Conservation (phyloP, 805 yeast genomes). For the Wickerhamiella vanderwaltii region DNA sequence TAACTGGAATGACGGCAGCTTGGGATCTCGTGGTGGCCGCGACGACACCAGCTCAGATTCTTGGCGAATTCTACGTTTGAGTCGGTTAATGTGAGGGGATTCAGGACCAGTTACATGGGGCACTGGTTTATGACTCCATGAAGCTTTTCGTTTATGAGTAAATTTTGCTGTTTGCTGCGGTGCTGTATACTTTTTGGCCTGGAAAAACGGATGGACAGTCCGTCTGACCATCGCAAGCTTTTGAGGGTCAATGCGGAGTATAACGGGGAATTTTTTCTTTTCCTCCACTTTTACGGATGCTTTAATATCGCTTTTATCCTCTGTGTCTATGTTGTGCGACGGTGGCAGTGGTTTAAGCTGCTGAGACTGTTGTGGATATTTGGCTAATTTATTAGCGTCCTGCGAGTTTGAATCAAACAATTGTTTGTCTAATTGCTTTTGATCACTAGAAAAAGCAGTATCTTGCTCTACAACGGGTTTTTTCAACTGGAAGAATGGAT, state of each 20-base stretch:
- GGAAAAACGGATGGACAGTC: constrained; percentile 17
- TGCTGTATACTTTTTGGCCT: constrained; percentile 13
- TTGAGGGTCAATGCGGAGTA: background rate
- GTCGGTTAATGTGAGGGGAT: background rate
- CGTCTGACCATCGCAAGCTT: constrained; percentile 13
- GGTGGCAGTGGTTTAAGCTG: too few species aligned
- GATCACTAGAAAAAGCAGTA: too few species aligned
- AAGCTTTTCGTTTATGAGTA: too few species aligned
- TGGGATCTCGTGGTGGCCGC: too few species aligned
- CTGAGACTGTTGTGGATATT: too few species aligned
- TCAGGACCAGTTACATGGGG: background rate
- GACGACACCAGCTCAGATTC: background rate
- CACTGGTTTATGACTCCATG: too few species aligned
- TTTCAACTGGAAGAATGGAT: constrained; percentile 17
- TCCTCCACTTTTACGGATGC: too few species aligned
- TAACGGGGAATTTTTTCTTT: background rate
- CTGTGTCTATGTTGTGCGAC: background rate
- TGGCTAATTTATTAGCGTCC: too few species aligned
- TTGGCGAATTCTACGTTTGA: background rate
- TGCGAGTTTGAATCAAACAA: background rate
- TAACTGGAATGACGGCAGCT: background rate
- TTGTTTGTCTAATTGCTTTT: background rate
- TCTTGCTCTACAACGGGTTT: background rate
- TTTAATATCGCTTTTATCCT: background rate
- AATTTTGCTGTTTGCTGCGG: too few species aligned